Evolutionary conservation across 148 eudicot species (phyloP).

Genomic region (Camellia lanceoleosa): DNA sequence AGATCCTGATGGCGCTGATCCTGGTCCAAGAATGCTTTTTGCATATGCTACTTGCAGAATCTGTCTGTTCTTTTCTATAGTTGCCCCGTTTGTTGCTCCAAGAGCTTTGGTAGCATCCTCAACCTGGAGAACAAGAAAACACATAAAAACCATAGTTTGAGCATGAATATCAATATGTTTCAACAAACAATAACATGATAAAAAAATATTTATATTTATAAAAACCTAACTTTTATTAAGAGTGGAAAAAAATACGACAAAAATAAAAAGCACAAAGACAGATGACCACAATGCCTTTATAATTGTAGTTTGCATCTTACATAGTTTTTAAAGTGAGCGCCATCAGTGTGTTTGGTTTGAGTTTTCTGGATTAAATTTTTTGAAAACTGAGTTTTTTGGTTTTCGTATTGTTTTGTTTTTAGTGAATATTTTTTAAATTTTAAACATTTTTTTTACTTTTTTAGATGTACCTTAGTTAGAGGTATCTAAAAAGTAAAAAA

Average conservation of each 20-base stretch:
- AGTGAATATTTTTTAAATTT: too few relatives aligned
- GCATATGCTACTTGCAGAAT: conserved; percentile 94
- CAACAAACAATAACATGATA: neutral
- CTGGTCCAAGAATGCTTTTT: conserved; percentile 89
- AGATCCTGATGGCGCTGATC: conserved; percentile 35
- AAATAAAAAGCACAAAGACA: neutral
- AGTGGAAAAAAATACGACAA: neutral
- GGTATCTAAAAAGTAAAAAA: too few relatives aligned
- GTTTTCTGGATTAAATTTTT: too few relatives aligned
- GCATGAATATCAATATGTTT: conserved; percentile 2
- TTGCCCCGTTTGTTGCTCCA: conserved; percentile 82
- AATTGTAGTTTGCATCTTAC: neutral
- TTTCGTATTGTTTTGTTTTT: too few relatives aligned
- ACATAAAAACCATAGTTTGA: neutral
- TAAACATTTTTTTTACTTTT: too few relatives aligned
- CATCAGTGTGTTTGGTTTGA: too few relatives aligned
- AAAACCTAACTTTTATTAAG: too few relatives aligned
- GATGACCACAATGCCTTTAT: neutral
- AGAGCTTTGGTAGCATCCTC: conserved; percentile 96
- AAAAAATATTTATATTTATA: neutral
- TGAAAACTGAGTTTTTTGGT: too few relatives aligned
- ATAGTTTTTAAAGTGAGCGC: neutral
- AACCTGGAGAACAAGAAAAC: conserved; percentile 47
- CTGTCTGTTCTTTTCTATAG: conserved; percentile 91
- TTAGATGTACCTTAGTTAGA: too few relatives aligned